A percentile compares a stretch with the other conserved stretches of the same genome.
Evolutionary conservation across 768 basidiomycete genomes (phyloP).

Genomic region (Goffeauzyma gilvescens): DNA sequence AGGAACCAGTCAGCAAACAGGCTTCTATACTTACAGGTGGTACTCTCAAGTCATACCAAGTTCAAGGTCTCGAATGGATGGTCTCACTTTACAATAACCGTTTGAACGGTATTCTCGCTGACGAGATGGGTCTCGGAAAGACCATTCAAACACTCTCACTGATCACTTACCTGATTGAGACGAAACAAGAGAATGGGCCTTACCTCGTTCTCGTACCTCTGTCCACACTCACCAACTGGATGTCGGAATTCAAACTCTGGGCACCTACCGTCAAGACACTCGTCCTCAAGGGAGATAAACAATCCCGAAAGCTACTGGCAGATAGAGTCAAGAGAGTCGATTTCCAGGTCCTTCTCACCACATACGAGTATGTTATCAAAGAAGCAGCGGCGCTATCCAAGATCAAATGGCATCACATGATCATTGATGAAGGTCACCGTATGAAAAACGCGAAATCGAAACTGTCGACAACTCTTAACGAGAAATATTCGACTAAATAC

Average conservation of each 20-base stretch:
- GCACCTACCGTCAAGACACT: conserved; percentile 61
- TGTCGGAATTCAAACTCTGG: conserved; percentile 93
- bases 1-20: conserved; percentile 52
- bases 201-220: conserved; percentile 90
- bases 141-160: conserved; percentile 38
- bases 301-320: conserved; percentile 59
- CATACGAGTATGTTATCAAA: conserved; percentile 95
- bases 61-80: conserved; percentile 97
- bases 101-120: conserved; percentile 82
- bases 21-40: conserved; percentile 54
- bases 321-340: conserved; percentile 50
- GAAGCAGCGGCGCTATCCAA: conserved; percentile 77
- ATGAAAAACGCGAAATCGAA: conserved; percentile 93
- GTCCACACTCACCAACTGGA: conserved; percentile 94
- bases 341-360: conserved; percentile 83
- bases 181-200: conserved; percentile 74
- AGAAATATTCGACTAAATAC: conserved; percentile 79
- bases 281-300: conserved; percentile 81
- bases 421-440: conserved; percentile 93
- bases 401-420: conserved; percentile 93
- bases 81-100: conserved; percentile 92
- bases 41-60: conserved; percentile 79
- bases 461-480: conserved; percentile 69
- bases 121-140: conserved; percentile 37
- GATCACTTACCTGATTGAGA: conserved; percentile 82